A percentile compares a stretch with the other conserved stretches of the same genome.
Evolutionary conservation across 208 protist species (phyloP).

Genomic region (Leishmania arabica): DNA sequence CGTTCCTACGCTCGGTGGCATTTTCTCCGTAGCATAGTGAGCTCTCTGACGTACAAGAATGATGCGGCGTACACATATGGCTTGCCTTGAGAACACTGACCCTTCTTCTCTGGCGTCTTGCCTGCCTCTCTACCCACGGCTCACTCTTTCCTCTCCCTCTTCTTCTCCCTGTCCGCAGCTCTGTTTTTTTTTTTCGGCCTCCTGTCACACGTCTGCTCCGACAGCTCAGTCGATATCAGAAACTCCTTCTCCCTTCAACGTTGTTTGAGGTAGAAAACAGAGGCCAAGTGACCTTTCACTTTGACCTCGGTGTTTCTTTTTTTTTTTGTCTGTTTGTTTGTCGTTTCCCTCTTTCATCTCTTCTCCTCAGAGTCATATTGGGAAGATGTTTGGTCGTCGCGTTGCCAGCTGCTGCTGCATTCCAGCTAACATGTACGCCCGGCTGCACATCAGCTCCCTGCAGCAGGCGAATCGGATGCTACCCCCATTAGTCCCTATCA

Average conservation of each 20-base stretch:
- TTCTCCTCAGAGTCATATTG: neutral
- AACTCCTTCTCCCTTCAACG: neutral
- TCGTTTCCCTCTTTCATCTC: neutral
- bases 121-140: neutral
- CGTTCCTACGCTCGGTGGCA: slow-evolving; percentile 9
- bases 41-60: neutral
- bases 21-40: neutral
- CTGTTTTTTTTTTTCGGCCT: neutral
- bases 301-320: neutral
- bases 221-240: neutral
- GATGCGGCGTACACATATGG: neutral
- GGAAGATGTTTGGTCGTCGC: slow-evolving; percentile 82
- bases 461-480: slow-evolving; percentile 82
- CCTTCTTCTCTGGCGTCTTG: neutral
- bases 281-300: neutral
- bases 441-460: slow-evolving; percentile 71
- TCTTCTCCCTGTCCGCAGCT: neutral
- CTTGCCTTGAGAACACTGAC: neutral
- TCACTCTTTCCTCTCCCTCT: neutral
- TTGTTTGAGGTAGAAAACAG: slow-evolving; percentile 2
- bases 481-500: slow-evolving; percentile 63
- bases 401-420: slow-evolving; percentile 78
- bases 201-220: neutral
- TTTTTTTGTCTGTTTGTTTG: no score
- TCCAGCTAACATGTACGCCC: slow-evolving; percentile 72